Conservation (phyloP, 305 asterid genomes). For the Euphrasia arctica region DNA sequence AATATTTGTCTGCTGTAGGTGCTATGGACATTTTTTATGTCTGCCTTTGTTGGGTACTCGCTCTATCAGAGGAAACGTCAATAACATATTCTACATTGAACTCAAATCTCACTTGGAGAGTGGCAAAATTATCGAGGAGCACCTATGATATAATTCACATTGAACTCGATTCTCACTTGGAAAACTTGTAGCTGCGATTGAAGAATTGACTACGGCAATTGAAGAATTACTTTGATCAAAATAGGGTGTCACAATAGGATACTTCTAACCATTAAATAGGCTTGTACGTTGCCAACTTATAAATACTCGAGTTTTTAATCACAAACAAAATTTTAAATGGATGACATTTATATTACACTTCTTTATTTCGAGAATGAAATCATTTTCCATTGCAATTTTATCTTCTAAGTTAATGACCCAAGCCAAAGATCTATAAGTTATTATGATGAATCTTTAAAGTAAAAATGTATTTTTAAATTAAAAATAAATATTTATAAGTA, state of each 20-base stretch:
- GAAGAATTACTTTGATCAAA: neutral
- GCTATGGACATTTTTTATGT: conserved; percentile 95
- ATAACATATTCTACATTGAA: conserved; percentile 22
- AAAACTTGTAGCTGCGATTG: neutral
- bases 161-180: neutral
- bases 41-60: conserved; percentile 92
- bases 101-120: neutral
- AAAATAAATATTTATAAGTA: no score
- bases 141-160: conserved; percentile 21
- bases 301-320: neutral
- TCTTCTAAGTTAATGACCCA: neutral
- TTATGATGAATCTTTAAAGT: no score
- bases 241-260: neutral
- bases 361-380: conserved; percentile 2
- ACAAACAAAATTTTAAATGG: neutral
- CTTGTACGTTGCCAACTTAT: neutral
- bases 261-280: conserved; percentile 21
- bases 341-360: neutral
- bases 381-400: neutral
- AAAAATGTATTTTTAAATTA: no score
- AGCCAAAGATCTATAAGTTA: neutral
- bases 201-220: neutral
- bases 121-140: no score
- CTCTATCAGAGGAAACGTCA: conserved; percentile 81
- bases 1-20: conserved; percentile 48